Evolutionary conservation across 768 basidiomycete genomes (phyloP).

Genomic region (Brasilioporus rufonigricans): DNA sequence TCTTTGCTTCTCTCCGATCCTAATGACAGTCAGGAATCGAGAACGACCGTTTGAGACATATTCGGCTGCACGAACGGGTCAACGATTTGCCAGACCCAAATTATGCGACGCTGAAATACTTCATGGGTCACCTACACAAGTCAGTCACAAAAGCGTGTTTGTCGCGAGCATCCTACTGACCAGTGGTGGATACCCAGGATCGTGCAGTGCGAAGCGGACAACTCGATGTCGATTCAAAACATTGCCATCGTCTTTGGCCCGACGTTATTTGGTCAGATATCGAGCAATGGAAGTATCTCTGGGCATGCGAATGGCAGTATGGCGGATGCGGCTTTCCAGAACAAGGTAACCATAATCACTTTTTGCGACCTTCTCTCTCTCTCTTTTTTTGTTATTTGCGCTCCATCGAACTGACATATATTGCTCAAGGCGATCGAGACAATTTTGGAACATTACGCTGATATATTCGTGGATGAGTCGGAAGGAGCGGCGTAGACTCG

Average conservation of each 20-base stretch:
- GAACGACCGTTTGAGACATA: conserved; percentile 92
- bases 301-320: conserved; percentile 54
- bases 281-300: conserved; percentile 41
- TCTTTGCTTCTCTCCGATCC: background rate
- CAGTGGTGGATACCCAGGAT: conserved; percentile 50
- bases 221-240: conserved; percentile 93
- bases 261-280: conserved; percentile 83
- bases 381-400: too few species aligned
- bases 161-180: conserved; percentile 6
- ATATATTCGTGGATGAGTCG: conserved; percentile 93
- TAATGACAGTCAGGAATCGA: conserved; percentile 65
- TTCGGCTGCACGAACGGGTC: conserved; percentile 93
- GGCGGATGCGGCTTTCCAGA: conserved; percentile 70
- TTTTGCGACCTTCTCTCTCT: too few species aligned
- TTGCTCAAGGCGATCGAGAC: conserved; percentile 82
- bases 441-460: conserved; percentile 88
- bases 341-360: conserved; percentile 46
- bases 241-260: conserved; percentile 97
- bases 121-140: conserved; percentile 93
- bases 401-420: conserved; percentile 8
- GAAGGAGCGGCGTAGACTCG: conserved; percentile 39
- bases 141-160: conserved; percentile 33
- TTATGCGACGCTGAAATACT: conserved; percentile 94
- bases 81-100: conserved; percentile 99
- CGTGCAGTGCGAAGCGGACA: conserved; percentile 67